phyloP scores from a whole-genome alignment of 2,329 filamentous ascomycete species.

The Passalora sequoiae region DNA sequence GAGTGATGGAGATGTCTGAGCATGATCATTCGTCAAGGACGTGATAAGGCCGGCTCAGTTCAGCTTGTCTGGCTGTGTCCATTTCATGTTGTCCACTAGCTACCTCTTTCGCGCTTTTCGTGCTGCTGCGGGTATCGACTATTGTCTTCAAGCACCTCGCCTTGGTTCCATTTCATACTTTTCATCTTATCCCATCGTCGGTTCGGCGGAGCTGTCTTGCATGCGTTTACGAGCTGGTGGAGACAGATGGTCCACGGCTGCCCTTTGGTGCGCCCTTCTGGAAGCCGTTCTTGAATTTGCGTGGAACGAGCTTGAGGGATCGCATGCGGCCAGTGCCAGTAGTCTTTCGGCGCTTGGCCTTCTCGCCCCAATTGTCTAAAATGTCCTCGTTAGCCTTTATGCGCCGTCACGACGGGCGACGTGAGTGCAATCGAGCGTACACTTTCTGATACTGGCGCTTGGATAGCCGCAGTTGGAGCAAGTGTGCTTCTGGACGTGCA shows the following conservation, averaged over 20 bases:
- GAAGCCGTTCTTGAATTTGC: slow-evolving; percentile 98
- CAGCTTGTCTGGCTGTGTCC: slow-evolving; percentile 2
- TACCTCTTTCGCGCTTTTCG: slow-evolving; percentile 3
- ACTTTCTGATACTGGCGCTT: slow-evolving; percentile 94
- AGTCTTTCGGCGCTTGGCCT: slow-evolving; percentile 99
- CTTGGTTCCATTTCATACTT: neutral
- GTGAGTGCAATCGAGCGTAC: slow-evolving; percentile 57
- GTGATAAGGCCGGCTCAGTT: slow-evolving; percentile 3
- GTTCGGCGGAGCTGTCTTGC: too few relatives aligned
- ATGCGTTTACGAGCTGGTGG: too few relatives aligned
- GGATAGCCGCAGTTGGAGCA: slow-evolving; percentile 96
- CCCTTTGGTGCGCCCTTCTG: slow-evolving; percentile 82
- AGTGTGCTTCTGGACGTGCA: slow-evolving; percentile 99
- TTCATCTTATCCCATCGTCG: neutral
- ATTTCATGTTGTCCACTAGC: slow-evolving; percentile 1
- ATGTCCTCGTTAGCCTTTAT: slow-evolving; percentile 14
- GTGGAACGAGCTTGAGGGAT: slow-evolving; percentile 85
- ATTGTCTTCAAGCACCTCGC: neutral
- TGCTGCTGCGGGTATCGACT: slow-evolving; percentile 1
- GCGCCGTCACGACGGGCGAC: neutral
- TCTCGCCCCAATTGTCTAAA: slow-evolving; percentile 98
- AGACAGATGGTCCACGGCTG: slow-evolving; percentile 63
- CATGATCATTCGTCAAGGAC: too few relatives aligned
- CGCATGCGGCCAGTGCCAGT: slow-evolving; percentile 94
- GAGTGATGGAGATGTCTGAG: slow-evolving; percentile 6